Evolutionary conservation across 2,329 filamentous ascomycete species (phyloP), one percentile per base, ranked within the genome.

Genomic region (Paecilomyces sp.): DNA sequence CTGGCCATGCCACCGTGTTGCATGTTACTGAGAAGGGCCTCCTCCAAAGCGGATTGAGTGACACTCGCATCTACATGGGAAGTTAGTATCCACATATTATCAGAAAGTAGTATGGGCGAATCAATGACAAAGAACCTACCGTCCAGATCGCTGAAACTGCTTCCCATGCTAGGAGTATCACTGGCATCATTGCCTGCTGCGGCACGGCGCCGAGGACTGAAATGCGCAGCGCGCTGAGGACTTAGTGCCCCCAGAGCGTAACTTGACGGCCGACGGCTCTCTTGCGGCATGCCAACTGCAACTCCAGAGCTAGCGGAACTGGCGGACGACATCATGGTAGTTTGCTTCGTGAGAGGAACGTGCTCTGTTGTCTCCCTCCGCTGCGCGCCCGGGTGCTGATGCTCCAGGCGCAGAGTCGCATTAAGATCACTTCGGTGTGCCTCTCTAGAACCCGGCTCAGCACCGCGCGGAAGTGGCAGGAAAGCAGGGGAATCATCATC

Each of bases 71-170:
- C 84, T 83, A 62, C 53, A 18, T 53, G 57, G 51, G 51, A 18
- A 57, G 36, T 62, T 15, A 47, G 41, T 15, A 22, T 47, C 8
- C n/a, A 47, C n/a, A 30, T 57, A 60, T 58, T 59, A 5, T 22
- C 22, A 12, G n/a, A 8, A 2, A 3, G 12, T 18, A 12, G 30
- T 1, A 6, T n/a, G 25, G 6, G 6, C 6, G 25, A 28, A 28
- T 28, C 9, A 13, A 31, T 67, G 72, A 63, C 4, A 51, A 50
- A 59, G 13, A 25, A 61, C 70, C 60, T 72, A 83, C 84, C 83
- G 68, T 88, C 85, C 36, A 88, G 74, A 69, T 88, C 85, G 64
- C 83, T 86, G 65, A 87, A 88, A 59, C 84, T 87, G 62, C 84
- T 87, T 0, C 85, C 85, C 82, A 86, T 86, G 62, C 83, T 85